Percentiles rank a stretch among this genome's conserved stretches.
Conservation (phyloP, 441 rosid species). For the Hypseocharis bilobata region DNA sequence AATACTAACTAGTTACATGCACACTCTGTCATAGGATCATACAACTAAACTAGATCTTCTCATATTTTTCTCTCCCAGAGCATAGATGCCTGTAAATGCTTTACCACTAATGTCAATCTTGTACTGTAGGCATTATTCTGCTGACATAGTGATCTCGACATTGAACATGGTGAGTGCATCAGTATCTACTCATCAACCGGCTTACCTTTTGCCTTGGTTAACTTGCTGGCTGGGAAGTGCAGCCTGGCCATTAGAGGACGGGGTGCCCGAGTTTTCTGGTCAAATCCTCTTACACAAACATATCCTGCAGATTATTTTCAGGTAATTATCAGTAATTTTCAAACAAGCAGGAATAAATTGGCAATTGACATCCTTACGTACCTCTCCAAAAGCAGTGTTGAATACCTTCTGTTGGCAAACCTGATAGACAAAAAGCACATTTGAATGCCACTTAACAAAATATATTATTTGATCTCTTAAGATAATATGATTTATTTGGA, state of each 20-base stretch:
- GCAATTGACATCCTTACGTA: conserved; percentile 19
- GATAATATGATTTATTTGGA: conserved; percentile 2
- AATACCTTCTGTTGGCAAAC: conserved; percentile 68
- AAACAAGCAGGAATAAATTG: not conserved
- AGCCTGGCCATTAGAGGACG: conserved; percentile 72
- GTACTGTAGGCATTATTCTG: conserved; percentile 17
- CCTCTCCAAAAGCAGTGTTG: conserved; percentile 94
- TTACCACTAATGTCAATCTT: conserved; percentile 18
- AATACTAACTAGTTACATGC: conserved; percentile 20
- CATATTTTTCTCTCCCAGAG: conserved; percentile 11
- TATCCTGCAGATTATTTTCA: conserved; percentile 50
- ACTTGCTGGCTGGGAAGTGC: conserved; percentile 64
- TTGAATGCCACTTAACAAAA: not conserved
- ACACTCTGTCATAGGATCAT: conserved; percentile 16
- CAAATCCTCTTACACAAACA: conserved; percentile 91
- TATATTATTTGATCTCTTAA: conserved; percentile 5
- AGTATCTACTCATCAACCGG: conserved; percentile 19
- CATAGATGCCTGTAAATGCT: conserved; percentile 23
- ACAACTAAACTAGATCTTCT: conserved; percentile 20
- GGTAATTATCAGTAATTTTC: not conserved
- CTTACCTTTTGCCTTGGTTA: conserved; percentile 34
- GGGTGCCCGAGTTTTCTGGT: conserved; percentile 62
- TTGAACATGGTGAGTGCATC: conserved; percentile 7
- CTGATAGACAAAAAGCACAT: conserved; percentile 30
- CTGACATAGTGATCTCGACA: conserved; percentile 17